Evolutionary conservation across 108 stramenopile species (phyloP).

Genomic region (Cyclostephanos invisitatus): DNA sequence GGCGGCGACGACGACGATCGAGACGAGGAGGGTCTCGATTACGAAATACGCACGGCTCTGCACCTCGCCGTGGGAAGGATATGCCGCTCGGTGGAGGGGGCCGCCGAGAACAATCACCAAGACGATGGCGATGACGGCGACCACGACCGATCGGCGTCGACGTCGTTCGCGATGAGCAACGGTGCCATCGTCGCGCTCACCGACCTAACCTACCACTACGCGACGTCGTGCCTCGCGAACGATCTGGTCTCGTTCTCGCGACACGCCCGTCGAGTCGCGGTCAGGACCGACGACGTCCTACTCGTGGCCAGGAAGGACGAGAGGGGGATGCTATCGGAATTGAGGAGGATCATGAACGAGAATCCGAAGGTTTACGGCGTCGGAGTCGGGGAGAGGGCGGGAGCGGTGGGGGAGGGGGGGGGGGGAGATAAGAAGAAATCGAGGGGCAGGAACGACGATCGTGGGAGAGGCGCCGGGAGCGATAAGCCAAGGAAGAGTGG

Average conservation of each 20-base stretch:
- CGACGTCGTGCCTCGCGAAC: constrained; percentile 51
- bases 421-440: neutral
- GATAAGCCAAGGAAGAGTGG: neutral
- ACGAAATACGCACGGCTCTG: constrained; percentile 21
- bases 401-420: neutral
- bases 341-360: constrained; percentile 13
- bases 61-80: constrained; percentile 37
- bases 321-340: constrained; percentile 18
- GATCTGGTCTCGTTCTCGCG: constrained; percentile 59
- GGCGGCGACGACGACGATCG: neutral
- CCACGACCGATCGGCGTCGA: neutral
- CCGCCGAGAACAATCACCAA: no score
- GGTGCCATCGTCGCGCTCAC: constrained; percentile 59
- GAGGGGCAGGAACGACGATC: neutral
- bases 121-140: constrained; percentile 9
- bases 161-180: constrained; percentile 30
- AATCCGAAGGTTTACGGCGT: constrained; percentile 8
- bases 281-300: constrained; percentile 51
- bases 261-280: constrained; percentile 52
- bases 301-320: constrained; percentile 43
- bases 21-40: constrained; percentile 8
- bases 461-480: neutral
- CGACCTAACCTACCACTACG: constrained; percentile 64
- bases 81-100: constrained; percentile 29
- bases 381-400: neutral